These are phyloP conservation scores for Spizellomyces sp. DNA, from an alignment of 192 early-diverging fungal genomes.

Conservation along the genomic window DNA sequence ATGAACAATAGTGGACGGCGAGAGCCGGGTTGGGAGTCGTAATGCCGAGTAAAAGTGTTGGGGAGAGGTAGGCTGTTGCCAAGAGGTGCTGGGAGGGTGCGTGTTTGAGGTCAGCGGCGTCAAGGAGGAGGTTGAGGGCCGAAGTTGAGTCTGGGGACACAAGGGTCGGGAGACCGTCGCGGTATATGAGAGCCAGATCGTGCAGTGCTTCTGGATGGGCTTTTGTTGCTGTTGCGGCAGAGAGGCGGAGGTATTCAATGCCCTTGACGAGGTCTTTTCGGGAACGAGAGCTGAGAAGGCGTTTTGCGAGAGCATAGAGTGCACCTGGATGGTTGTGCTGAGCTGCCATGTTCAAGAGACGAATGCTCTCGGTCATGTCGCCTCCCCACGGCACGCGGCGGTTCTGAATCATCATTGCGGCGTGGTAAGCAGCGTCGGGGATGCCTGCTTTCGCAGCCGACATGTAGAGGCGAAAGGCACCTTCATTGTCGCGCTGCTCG, in stretches of 20 bases:
- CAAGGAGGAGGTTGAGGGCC: too few relatives aligned
- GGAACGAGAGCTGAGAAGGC: neutral
- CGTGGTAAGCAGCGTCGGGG: slow-evolving; percentile 10
- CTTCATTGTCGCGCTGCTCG: slow-evolving; percentile 15
- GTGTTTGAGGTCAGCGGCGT: too few relatives aligned
- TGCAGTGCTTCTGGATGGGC: too few relatives aligned
- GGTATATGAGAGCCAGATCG: too few relatives aligned
- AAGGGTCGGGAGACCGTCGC: too few relatives aligned
- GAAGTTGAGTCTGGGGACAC: too few relatives aligned
- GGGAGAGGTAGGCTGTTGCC: too few relatives aligned
- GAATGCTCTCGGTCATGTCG: slow-evolving; percentile 4
- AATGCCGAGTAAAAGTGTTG: too few relatives aligned
- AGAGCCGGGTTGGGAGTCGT: neutral
- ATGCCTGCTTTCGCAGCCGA: neutral
- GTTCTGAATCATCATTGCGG: slow-evolving; percentile 15
- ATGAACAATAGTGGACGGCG: neutral
- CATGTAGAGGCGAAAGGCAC: slow-evolving; percentile 15
- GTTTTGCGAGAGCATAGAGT: slow-evolving; percentile 9
- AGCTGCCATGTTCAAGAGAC: slow-evolving; percentile 1
- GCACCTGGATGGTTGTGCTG: slow-evolving; percentile 8
- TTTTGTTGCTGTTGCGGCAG: too few relatives aligned
- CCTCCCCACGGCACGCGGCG: slow-evolving; percentile 6
- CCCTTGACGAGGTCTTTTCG: too few relatives aligned
- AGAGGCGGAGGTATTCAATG: too few relatives aligned
- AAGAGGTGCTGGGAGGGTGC: too few relatives aligned